Conservation (phyloP, 257 asterid genomes). For the Forsythia viridissima region DNA sequence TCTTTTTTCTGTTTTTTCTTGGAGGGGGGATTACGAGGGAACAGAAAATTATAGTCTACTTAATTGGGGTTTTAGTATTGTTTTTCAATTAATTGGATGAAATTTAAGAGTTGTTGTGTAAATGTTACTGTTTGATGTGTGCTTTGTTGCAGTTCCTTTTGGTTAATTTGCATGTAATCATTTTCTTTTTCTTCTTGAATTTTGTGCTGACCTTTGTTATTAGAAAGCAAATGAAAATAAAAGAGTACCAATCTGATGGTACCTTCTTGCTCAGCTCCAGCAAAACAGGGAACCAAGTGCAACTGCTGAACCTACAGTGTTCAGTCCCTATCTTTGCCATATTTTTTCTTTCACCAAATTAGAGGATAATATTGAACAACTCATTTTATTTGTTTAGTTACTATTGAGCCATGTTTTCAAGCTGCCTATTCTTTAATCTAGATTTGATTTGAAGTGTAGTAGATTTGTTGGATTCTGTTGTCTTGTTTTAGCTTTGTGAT, state of each 20-base stretch:
- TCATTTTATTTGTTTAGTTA: conserved; percentile 13
- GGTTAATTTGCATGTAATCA: conserved; percentile 9
- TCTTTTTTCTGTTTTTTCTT: no score
- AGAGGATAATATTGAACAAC: not conserved
- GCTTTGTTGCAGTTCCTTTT: conserved; percentile 21
- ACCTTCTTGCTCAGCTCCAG: conserved; percentile 26
- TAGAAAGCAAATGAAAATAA: conserved; percentile 27
- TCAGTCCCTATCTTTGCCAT: conserved; percentile 26
- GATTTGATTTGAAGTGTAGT: conserved; percentile 33
- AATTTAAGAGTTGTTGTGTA: conserved; percentile 17
- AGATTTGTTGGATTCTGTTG: conserved; percentile 40
- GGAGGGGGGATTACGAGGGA: no score
- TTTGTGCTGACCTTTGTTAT: conserved; percentile 29
- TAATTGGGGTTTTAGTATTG: conserved; percentile 2
- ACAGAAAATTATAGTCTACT: not conserved
- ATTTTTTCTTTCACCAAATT: conserved; percentile 29
- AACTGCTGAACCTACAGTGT: conserved; percentile 26
- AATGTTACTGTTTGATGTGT: conserved; percentile 16
- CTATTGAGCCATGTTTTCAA: conserved; percentile 14
- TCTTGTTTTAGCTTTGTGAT: conserved; percentile 33
- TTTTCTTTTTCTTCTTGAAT: conserved; percentile 23
- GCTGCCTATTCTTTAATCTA: conserved; percentile 21
- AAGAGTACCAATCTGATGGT: conserved; percentile 20
- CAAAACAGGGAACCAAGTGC: conserved; percentile 29
- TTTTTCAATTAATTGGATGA: conserved; percentile 1